phyloP scores from a whole-genome alignment of 495 filamentous ascomycete species.

The Durotheca rogersii region DNA sequence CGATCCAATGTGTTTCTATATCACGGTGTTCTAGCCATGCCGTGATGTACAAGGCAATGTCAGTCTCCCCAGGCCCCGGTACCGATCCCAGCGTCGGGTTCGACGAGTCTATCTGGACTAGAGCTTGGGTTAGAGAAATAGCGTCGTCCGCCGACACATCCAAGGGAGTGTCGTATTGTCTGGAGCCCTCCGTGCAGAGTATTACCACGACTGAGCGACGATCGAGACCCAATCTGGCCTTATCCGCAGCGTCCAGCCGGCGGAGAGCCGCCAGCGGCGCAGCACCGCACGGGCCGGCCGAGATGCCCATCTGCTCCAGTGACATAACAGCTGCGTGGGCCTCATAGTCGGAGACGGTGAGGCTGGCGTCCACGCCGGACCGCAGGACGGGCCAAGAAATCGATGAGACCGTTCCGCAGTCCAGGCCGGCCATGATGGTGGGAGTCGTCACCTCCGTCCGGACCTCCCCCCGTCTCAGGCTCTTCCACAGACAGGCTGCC shows the following conservation, averaged over 20 bases:
- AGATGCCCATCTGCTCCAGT: slow-evolving; percentile 46
- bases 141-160: slow-evolving; percentile 40
- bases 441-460: slow-evolving; percentile 47
- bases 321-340: slow-evolving; percentile 53
- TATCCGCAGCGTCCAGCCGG: slow-evolving; percentile 38
- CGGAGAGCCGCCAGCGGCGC: slow-evolving; percentile 60
- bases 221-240: slow-evolving; percentile 36
- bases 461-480: slow-evolving; percentile 47
- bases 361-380: slow-evolving; percentile 56
- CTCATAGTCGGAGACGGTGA: slow-evolving; percentile 59
- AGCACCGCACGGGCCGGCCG: slow-evolving; percentile 65
- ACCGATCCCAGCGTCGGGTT: slow-evolving; percentile 44
- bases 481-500: slow-evolving; percentile 58
- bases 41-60: slow-evolving; percentile 43
- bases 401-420: slow-evolving; percentile 64
- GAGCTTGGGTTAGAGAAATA: slow-evolving; percentile 40
- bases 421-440: slow-evolving; percentile 69
- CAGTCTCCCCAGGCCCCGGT: slow-evolving; percentile 44
- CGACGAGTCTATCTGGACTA: slow-evolving; percentile 49
- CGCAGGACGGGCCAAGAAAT: slow-evolving; percentile 61
- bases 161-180: slow-evolving; percentile 33
- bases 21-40: slow-evolving; percentile 50
- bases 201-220: slow-evolving; percentile 54
- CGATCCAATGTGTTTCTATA: slow-evolving; percentile 48
- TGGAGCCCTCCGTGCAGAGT: slow-evolving; percentile 36